Conservation (phyloP, 495 filamentous ascomycete genomes). For the Tuber aestivum region DNA sequence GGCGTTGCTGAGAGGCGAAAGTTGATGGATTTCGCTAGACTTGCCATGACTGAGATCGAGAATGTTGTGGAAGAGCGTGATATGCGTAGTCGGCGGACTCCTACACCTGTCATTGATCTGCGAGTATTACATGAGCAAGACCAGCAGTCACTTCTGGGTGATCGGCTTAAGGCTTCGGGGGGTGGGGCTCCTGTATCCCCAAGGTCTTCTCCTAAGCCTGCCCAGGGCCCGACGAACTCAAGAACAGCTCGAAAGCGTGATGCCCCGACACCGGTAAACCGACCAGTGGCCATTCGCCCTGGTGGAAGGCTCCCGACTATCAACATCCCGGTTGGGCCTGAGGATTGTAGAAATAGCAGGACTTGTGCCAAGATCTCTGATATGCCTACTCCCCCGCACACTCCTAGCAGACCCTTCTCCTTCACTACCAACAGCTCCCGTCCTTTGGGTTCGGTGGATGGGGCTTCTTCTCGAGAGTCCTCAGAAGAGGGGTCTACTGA, state of each 20-base stretch:
- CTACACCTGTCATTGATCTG: slow-evolving; percentile 15
- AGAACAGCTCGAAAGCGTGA: slow-evolving; percentile 22
- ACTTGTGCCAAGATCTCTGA: slow-evolving; percentile 32
- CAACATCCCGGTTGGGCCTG: slow-evolving; percentile 26
- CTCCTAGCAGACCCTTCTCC: slow-evolving; percentile 32
- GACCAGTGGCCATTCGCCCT: slow-evolving; percentile 18
- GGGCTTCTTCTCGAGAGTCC: slow-evolving; percentile 2
- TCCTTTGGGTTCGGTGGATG: slow-evolving; percentile 16
- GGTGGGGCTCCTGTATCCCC: slow-evolving; percentile 4
- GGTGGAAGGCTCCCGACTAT: slow-evolving; percentile 15
- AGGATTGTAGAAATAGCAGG: slow-evolving; percentile 20
- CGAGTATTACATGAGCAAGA: slow-evolving; percentile 11
- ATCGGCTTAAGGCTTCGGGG: neutral
- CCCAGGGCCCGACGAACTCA: neutral
- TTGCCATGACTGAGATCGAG: slow-evolving; percentile 42
- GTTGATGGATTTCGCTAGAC: slow-evolving; percentile 43
- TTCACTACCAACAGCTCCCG: slow-evolving; percentile 23
- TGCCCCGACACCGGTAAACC: slow-evolving; percentile 10
- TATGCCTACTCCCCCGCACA: slow-evolving; percentile 34
- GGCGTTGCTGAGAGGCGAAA: slow-evolving; percentile 36
- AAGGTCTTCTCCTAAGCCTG: slow-evolving; percentile 13
- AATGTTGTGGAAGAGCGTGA: slow-evolving; percentile 41
- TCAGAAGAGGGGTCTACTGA: neutral
- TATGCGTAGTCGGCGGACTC: slow-evolving; percentile 31
- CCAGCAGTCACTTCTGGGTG: slow-evolving; percentile 4